phyloP scores from a whole-genome alignment of 2,329 filamentous ascomycete species.

The Fusarium robinianum region DNA sequence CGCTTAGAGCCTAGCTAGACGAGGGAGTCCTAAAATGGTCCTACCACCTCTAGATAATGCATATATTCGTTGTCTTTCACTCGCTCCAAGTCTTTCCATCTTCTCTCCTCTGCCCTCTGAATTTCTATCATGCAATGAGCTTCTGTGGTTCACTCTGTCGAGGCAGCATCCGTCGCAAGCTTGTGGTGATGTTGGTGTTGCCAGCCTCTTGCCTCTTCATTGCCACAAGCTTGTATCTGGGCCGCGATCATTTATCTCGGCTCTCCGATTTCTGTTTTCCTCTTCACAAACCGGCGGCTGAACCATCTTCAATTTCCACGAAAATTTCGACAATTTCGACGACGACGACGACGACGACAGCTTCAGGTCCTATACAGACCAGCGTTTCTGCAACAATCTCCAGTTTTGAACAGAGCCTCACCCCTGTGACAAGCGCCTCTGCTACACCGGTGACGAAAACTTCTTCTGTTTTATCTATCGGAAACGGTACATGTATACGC shows the following conservation, averaged over 20 bases:
- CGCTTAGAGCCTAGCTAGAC: too few species aligned
- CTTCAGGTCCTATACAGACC: neutral
- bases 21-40: too few species aligned
- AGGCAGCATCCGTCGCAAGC: slow-evolving; percentile 27
- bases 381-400: neutral
- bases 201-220: slow-evolving; percentile 25
- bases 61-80: too few species aligned
- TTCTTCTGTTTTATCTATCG: slow-evolving; percentile 48
- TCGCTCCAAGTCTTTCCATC: too few species aligned
- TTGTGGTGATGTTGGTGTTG: slow-evolving; percentile 25
- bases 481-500: slow-evolving; percentile 24
- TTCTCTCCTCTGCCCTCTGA: too few species aligned
- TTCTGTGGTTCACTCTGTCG: neutral
- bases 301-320: neutral
- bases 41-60: too few species aligned
- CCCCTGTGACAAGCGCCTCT: too few species aligned
- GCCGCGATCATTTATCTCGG: slow-evolving; percentile 28
- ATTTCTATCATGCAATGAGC: too few species aligned
- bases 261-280: slow-evolving; percentile 24
- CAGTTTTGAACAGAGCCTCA: too few species aligned
- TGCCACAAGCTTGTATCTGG: slow-evolving; percentile 26
- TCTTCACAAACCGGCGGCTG: slow-evolving; percentile 2
- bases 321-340: too few species aligned
- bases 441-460: neutral
- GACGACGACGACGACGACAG: neutral